phyloP scores from a whole-genome alignment of 2,329 filamentous ascomycete genomes.

The Bisporella sp. region DNA sequence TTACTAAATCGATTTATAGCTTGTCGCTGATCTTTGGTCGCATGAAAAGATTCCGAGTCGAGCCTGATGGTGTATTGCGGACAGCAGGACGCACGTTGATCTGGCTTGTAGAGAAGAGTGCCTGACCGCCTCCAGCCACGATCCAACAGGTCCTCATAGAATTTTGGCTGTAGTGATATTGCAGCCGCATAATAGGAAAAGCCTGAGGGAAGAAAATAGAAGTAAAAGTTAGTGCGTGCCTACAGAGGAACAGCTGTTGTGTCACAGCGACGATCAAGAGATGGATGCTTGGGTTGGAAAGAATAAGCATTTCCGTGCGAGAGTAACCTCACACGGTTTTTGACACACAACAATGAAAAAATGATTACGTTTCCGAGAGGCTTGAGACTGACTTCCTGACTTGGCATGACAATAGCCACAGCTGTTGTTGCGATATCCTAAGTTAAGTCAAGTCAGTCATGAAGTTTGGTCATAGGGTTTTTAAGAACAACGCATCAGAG shows the following conservation, averaged over 20 bases:
- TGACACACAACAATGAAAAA: neutral
- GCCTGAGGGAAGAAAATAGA: conserved; percentile 31
- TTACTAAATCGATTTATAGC: conserved; percentile 71
- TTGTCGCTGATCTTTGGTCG: conserved; percentile 67
- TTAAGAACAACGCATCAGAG: no score
- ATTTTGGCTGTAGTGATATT: conserved; percentile 50
- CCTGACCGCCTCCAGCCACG: conserved; percentile 73
- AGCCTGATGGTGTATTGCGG: conserved; percentile 82
- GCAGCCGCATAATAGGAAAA: conserved; percentile 66
- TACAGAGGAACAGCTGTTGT: no score
- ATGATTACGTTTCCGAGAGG: neutral
- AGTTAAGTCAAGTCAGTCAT: conserved; percentile 8
- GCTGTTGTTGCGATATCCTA: conserved; percentile 23
- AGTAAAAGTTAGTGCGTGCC: no score
- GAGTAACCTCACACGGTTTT: neutral
- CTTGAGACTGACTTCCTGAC: conserved; percentile 24
- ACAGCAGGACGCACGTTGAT: conserved; percentile 76
- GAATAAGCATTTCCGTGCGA: no score
- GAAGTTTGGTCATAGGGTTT: conserved; percentile 1
- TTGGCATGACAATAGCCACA: conserved; percentile 25
- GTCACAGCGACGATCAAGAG: no score
- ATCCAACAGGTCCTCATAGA: conserved; percentile 68
- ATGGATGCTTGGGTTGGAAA: no score
- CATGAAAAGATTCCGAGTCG: conserved; percentile 56
- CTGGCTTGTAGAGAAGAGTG: conserved; percentile 67